Evolutionary conservation across 2,329 filamentous ascomycete species (phyloP).

Genomic region (Malbranchea zuffiana): DNA sequence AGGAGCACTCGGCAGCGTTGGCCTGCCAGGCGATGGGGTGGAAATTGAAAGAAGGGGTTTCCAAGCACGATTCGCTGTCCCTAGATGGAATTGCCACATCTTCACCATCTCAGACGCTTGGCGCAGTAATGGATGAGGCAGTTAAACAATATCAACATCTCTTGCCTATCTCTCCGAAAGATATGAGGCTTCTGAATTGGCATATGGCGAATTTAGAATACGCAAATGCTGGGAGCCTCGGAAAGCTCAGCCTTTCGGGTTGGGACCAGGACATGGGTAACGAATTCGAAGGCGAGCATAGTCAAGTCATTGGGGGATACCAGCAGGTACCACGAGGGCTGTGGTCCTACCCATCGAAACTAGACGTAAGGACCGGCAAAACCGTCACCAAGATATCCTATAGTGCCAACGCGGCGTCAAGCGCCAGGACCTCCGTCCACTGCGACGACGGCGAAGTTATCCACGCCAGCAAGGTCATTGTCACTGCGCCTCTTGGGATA

Average conservation of each 20-base stretch:
- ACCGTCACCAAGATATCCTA: conserved; percentile 65
- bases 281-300: conserved; percentile 91
- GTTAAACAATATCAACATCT: conserved; percentile 76
- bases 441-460: conserved; percentile 67
- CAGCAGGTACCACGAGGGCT: conserved; percentile 85
- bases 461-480: conserved; percentile 81
- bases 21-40: conserved; percentile 77
- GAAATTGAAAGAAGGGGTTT: conserved; percentile 55
- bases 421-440: conserved; percentile 50
- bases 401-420: conserved; percentile 30
- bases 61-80: conserved; percentile 57
- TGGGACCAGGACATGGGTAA: conserved; percentile 98
- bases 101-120: conserved; percentile 59
- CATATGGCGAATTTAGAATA: conserved; percentile 98
- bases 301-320: conserved; percentile 87
- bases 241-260: conserved; percentile 72
- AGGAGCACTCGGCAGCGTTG: conserved; percentile 60
- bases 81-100: conserved; percentile 54
- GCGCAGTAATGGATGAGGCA: conserved; percentile 85
- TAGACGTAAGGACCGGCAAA: conserved; percentile 66
- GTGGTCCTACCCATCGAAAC: conserved; percentile 60
- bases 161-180: conserved; percentile 70
- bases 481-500: conserved; percentile 82
- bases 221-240: conserved; percentile 82
- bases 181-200: conserved; percentile 90